Conservation (phyloP, 352 stramenopile species). For the Aphanomyces astaci region DNA sequence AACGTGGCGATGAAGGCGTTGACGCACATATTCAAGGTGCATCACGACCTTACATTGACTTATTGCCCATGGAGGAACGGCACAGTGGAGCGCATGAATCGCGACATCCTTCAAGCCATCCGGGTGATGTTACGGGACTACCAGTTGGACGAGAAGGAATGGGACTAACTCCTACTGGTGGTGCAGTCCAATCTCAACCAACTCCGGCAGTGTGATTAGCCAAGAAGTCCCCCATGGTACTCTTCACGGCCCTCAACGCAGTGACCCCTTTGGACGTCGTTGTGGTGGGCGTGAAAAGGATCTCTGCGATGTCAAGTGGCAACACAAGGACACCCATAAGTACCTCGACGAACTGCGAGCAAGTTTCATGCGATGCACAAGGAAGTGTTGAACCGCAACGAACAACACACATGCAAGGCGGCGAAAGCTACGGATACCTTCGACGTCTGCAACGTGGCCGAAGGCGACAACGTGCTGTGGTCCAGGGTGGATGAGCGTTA, state of each 20-base stretch:
- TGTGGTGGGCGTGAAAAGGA: background rate
- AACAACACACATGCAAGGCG: background rate
- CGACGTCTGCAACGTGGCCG: background rate
- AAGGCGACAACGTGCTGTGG: background rate
- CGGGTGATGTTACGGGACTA: no score
- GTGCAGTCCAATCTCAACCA: no score
- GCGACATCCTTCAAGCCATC: no score
- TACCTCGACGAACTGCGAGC: background rate
- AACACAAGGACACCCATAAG: background rate
- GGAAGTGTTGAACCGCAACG: background rate
- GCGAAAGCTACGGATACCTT: background rate
- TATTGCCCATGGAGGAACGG: background rate
- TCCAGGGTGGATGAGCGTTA: background rate
- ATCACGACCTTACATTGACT: background rate
- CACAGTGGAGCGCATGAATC: background rate
- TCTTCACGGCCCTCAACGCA: background rate
- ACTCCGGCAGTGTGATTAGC: background rate
- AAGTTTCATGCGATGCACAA: background rate
- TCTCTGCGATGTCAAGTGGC: background rate
- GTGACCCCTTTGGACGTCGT: no score
- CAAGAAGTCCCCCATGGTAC: background rate
- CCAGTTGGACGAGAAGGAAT: no score
- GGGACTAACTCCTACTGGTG: no score
- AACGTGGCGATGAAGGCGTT: no score
- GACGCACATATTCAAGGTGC: background rate